These are phyloP conservation scores for Dentipellis sp. DNA, from an alignment of 768 basidiomycete species.

Conservation along the genomic window DNA sequence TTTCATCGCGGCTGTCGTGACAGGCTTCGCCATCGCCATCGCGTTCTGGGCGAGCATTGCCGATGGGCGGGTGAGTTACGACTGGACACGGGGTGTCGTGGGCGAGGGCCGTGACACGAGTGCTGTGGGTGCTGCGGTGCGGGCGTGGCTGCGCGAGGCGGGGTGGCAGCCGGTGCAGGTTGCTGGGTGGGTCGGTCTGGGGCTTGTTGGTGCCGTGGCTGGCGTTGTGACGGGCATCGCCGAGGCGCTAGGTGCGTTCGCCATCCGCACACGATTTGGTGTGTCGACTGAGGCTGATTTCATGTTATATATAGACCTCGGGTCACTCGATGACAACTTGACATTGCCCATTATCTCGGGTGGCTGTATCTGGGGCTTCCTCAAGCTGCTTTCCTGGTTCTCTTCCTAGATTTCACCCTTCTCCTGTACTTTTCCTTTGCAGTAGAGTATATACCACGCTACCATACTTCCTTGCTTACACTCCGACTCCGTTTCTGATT, in stretches of 20 bases:
- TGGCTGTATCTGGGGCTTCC: conserved; percentile 51
- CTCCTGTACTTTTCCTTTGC: neutral
- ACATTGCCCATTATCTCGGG: conserved; percentile 86
- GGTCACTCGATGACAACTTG: conserved; percentile 80
- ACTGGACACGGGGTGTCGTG: conserved; percentile 47
- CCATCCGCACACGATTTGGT: neutral
- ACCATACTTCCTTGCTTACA: neutral
- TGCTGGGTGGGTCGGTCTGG: conserved; percentile 42
- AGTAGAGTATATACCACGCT: neutral
- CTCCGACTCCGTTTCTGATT: neutral
- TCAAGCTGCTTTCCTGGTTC: conserved; percentile 32
- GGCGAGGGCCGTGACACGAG: conserved; percentile 15
- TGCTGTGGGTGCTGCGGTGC: conserved; percentile 17
- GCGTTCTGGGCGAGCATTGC: conserved; percentile 68
- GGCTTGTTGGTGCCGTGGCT: conserved; percentile 48
- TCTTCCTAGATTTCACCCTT: conserved; percentile 5
- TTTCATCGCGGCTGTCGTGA: conserved; percentile 68
- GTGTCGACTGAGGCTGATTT: neutral
- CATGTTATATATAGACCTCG: conserved; percentile 48
- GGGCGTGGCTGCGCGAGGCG: conserved; percentile 16
- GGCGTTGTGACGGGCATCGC: conserved; percentile 77
- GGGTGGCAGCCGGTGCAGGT: conserved; percentile 12
- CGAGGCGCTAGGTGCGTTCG: conserved; percentile 75
- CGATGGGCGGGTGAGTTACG: conserved; percentile 28
- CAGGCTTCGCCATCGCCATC: conserved; percentile 55